These are phyloP conservation scores for Sedum album DNA, from an alignment of 164 flowering plant species.

Conservation along the genomic window DNA sequence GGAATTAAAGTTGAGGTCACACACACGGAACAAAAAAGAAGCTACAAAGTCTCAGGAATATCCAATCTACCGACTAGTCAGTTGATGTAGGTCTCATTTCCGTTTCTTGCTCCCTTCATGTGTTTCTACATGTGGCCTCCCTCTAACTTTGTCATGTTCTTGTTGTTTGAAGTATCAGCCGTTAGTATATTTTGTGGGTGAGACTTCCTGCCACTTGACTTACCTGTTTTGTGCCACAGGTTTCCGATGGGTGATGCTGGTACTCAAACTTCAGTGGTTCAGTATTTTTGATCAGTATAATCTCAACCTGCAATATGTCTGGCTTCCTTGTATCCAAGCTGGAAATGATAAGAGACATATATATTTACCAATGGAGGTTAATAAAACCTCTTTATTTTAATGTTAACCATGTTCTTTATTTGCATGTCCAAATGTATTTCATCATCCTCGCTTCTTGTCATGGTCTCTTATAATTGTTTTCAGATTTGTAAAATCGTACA, in stretches of 20 bases:
- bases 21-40: slow-evolving; percentile 12
- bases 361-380: slow-evolving; percentile 50
- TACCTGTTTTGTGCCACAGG: slow-evolving; percentile 14
- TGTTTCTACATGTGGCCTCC: neutral
- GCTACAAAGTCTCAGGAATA: slow-evolving; percentile 19
- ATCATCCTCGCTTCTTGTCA: neutral
- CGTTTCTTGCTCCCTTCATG: neutral
- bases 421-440: too few species aligned
- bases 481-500: slow-evolving; percentile 51
- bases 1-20: slow-evolving; percentile 29
- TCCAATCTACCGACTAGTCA: slow-evolving; percentile 16
- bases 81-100: slow-evolving; percentile 15
- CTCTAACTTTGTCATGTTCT: neutral
- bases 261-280: slow-evolving; percentile 21
- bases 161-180: neutral
- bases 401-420: too few species aligned
- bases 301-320: slow-evolving; percentile 11
- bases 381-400: too few species aligned
- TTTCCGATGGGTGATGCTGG: slow-evolving; percentile 18
- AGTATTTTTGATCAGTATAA: slow-evolving; percentile 32
- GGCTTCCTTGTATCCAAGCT: slow-evolving; percentile 33
- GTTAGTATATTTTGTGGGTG: neutral
- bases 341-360: slow-evolving; percentile 32
- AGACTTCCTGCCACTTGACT: neutral
- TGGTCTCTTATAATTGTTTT: neutral